Conservation (phyloP, 805 yeast species). For the Pichia thaimueangensis region DNA sequence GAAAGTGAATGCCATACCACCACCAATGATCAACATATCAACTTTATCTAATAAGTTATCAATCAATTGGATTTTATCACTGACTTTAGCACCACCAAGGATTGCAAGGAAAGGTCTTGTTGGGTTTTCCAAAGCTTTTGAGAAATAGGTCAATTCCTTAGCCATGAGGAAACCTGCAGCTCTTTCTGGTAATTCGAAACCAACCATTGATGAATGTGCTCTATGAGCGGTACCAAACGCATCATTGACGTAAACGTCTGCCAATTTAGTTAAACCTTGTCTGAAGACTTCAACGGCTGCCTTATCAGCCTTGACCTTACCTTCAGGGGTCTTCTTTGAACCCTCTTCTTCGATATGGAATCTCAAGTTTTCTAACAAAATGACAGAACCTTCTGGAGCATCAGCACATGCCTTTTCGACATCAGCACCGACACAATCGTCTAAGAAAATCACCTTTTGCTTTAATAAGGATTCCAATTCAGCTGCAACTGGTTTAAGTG, state of each 20-base stretch:
- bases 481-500: constrained; percentile 86
- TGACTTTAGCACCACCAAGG: constrained; percentile 98
- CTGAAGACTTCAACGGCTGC: constrained; percentile 85
- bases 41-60: constrained; percentile 97
- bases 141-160: constrained; percentile 95
- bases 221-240: constrained; percentile 99
- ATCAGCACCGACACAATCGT: constrained; percentile 89
- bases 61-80: constrained; percentile 97
- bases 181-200: constrained; percentile 89
- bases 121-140: constrained; percentile 98
- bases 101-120: constrained; percentile 97
- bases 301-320: constrained; percentile 87
- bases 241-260: constrained; percentile 96
- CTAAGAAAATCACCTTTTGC: constrained; percentile 70
- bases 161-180: constrained; percentile 99
- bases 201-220: constrained; percentile 99
- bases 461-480: constrained; percentile 79
- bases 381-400: constrained; percentile 73
- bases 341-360: constrained; percentile 98
- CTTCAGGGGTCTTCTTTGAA: constrained; percentile 76
- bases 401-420: constrained; percentile 73
- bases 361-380: constrained; percentile 94
- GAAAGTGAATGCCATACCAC: constrained; percentile 99
- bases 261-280: constrained; percentile 80
- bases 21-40: constrained; percentile 90